Conservation (phyloP, 208 protist species). For the Naegleria fowleri region DNA sequence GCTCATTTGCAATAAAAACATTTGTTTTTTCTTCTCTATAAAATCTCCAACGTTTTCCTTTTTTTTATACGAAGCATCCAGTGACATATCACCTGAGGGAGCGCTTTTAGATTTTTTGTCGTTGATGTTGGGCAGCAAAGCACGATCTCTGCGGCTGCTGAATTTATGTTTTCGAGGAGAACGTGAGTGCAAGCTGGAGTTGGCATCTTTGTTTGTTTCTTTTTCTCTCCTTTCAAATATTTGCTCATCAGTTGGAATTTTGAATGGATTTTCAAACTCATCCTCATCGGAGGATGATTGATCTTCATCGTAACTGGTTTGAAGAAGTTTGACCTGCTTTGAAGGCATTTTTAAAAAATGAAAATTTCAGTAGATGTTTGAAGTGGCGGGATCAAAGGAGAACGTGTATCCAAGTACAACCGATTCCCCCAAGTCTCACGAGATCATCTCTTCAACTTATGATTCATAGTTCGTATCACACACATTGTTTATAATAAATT, state of each 20-base stretch:
- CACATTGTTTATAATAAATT: too few relatives aligned
- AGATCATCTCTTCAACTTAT: too few relatives aligned
- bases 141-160: not conserved
- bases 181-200: not conserved
- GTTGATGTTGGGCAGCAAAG: not conserved
- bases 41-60: slow-evolving; percentile 78
- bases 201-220: not conserved
- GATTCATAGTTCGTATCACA: too few relatives aligned
- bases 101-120: not conserved
- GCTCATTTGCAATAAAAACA: slow-evolving; percentile 88
- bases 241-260: slow-evolving; percentile 53
- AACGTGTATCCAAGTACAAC: slow-evolving; percentile 98
- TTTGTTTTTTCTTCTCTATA: slow-evolving; percentile 84
- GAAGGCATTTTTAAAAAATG: not conserved
- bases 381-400: slow-evolving; percentile 49
- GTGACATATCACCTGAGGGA: not conserved
- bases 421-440: too few relatives aligned
- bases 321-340: not conserved
- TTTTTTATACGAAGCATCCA: slow-evolving; percentile 45
- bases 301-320: not conserved
- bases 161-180: not conserved
- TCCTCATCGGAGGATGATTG: not conserved
- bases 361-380: too few relatives aligned
- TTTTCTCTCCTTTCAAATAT: slow-evolving; percentile 38
- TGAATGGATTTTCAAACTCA: slow-evolving; percentile 46